Base-by-base conservation (phyloP, 1,139 yeast genomes). In the Maudiozyma humilis region DNA sequence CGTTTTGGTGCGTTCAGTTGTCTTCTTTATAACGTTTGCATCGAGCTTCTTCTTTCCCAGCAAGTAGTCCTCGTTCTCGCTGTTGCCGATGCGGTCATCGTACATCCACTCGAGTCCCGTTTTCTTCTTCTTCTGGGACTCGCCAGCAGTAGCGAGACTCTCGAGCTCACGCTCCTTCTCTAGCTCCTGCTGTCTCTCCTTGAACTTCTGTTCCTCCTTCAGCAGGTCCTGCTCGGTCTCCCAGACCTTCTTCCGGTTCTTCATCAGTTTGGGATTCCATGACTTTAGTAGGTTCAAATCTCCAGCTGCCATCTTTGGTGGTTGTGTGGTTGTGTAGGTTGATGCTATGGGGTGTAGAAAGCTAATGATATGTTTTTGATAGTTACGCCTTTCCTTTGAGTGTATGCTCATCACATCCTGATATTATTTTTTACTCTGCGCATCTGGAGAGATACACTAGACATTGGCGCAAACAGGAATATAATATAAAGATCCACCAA, bases 241-340 rank as follows among this genome's bases (percentile, higher is more conserved):
- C 94, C 95, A 84, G 30, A 89, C 91, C 59, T 81, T 83, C 54
- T 80, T 82, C 65, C 83, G 89, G 69, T 91, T 91, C 64, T 84
- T 84, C 55, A 84, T 70, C 42, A 86, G 70, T 36, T 85, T 89
- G 3, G 97, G 96, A 62, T 89, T 88, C 97, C 97, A 91, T 47
- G 97, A 89, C 63, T 91, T 91, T 65, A 89, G 83, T 47, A 88
- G 65, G 61, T 89, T 89, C 51, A 89, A 70, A 64, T 89, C 95
- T 6, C 93, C 88, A 1, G 93, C 86, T 54, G 70, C 71, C 75
- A 72, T 72, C 10, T 7, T 41, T 13, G 16, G 4, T 12, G 12
- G 15, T 30, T 14, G 12, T 30, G 32, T 30, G 15, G 7, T 30
- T 6, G 7, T 30, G 15, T n/a, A n/a, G n/a, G n/a, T n/a, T n/a